Evolutionary conservation across 352 stramenopile species (phyloP).

Genomic region (Globisporangium parvum): DNA sequence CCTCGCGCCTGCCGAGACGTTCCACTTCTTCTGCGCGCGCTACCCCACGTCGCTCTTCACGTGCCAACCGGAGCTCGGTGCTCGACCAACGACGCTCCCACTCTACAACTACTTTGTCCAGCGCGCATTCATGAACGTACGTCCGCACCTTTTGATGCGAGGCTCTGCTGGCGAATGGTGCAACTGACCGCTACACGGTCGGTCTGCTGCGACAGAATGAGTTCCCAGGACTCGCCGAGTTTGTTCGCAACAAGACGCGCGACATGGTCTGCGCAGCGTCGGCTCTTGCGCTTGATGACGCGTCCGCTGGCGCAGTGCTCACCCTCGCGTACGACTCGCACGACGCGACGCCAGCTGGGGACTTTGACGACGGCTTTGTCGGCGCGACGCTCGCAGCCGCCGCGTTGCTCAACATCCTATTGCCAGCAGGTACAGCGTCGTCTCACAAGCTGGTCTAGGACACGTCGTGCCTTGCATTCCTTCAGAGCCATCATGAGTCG

Average conservation of each 20-base stretch:
- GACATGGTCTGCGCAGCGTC: slow-evolving; percentile 49
- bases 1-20: slow-evolving; percentile 44
- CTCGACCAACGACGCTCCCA: slow-evolving; percentile 25
- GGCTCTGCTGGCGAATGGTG: background rate
- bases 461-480: background rate
- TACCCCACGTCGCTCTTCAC: slow-evolving; percentile 62
- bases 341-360: slow-evolving; percentile 21
- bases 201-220: slow-evolving; percentile 42
- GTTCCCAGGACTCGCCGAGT: slow-evolving; percentile 61
- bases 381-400: slow-evolving; percentile 58
- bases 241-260: slow-evolving; percentile 72
- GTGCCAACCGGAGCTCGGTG: slow-evolving; percentile 20
- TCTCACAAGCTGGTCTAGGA: background rate
- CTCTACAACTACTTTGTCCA: slow-evolving; percentile 81
- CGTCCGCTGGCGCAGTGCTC: slow-evolving; percentile 4
- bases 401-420: slow-evolving; percentile 63
- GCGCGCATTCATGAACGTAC: slow-evolving; percentile 58
- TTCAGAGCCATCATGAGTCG: too few species aligned
- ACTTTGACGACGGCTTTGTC: slow-evolving; percentile 49
- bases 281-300: background rate
- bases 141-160: slow-evolving; percentile 1
- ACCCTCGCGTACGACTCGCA: slow-evolving; percentile 41
- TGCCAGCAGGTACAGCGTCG: slow-evolving; percentile 45
- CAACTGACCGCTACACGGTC: background rate
- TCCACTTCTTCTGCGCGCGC: slow-evolving; percentile 69